Evolutionary conservation across 495 filamentous ascomycete species (phyloP).

Genomic region (Xylaria venustula): DNA sequence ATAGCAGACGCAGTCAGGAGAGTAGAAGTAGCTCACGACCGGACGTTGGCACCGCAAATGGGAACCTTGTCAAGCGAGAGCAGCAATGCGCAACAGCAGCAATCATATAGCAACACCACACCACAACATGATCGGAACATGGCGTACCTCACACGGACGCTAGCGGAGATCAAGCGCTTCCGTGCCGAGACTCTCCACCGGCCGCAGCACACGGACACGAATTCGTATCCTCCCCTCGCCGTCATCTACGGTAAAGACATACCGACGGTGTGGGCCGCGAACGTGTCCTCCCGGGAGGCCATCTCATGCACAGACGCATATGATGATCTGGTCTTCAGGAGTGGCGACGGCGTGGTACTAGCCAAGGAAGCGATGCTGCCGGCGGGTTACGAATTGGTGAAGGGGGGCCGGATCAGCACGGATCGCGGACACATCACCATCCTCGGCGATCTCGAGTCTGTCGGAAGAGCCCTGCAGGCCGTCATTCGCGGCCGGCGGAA

Average conservation of each 20-base stretch:
- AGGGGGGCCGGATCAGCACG: slow-evolving; percentile 70
- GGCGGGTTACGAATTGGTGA: slow-evolving; percentile 68
- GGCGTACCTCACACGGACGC: slow-evolving; percentile 74
- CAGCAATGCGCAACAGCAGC: slow-evolving; percentile 6
- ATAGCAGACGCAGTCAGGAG: slow-evolving; percentile 24
- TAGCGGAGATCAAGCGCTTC: slow-evolving; percentile 69
- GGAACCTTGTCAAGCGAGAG: slow-evolving; percentile 36
- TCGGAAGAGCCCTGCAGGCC: slow-evolving; percentile 70
- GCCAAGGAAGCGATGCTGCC: slow-evolving; percentile 86
- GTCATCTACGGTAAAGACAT: slow-evolving; percentile 87
- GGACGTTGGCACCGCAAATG: slow-evolving; percentile 49
- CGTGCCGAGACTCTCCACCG: slow-evolving; percentile 67
- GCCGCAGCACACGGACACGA: slow-evolving; percentile 55
- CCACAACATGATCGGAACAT: slow-evolving; percentile 45
- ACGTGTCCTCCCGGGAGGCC: slow-evolving; percentile 57
- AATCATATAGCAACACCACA: slow-evolving; percentile 45
- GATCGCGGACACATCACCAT: slow-evolving; percentile 85
- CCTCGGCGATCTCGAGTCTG: slow-evolving; percentile 78
- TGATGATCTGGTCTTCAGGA: slow-evolving; percentile 82
- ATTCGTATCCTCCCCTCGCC: slow-evolving; percentile 76
- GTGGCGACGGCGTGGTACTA: slow-evolving; percentile 87
- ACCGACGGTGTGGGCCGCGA: slow-evolving; percentile 79
- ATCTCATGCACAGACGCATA: slow-evolving; percentile 80
- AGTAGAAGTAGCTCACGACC: slow-evolving; percentile 37
- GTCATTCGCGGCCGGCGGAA: slow-evolving; percentile 63